A percentile compares a stretch with the other conserved stretches of the same genome.
Conservation (phyloP, 208 protist genomes). For the Wallacemonas sp. region DNA sequence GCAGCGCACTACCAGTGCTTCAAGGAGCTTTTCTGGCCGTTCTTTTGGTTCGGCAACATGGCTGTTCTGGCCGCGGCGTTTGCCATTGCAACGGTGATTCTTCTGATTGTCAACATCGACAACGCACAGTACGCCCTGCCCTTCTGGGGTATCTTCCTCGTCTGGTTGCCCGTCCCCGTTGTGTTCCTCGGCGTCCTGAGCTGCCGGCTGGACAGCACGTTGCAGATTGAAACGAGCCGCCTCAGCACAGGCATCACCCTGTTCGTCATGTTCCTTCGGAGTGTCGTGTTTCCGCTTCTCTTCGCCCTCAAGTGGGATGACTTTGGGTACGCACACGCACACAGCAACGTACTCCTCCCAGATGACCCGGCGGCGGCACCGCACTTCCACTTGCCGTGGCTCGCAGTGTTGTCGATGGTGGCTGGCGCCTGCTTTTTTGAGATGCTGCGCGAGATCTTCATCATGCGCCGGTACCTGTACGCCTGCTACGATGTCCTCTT, state of each 20-base stretch:
- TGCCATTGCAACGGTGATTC: neutral
- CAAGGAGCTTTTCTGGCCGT: neutral
- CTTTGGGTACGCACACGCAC: neutral
- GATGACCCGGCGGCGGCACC: neutral
- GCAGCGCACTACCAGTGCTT: neutral
- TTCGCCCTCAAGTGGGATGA: constrained; percentile 13
- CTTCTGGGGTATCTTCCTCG: constrained; percentile 13
- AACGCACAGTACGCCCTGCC: neutral
- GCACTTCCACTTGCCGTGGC: constrained; percentile 5
- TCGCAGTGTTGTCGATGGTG: neutral
- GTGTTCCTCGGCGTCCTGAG: neutral
- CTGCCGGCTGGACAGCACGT: neutral
- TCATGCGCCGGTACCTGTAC: neutral
- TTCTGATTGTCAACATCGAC: neutral
- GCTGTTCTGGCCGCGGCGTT: neutral
- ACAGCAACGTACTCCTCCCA: neutral
- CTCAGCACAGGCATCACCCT: neutral
- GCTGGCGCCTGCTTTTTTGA: neutral
- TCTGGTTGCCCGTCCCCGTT: constrained; percentile 6
- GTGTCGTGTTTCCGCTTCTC: constrained; percentile 4
- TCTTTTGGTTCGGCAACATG: neutral
- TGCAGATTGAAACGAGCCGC: neutral
- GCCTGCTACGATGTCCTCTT: neutral
- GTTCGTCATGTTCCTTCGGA: neutral
- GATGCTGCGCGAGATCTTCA: neutral